Evolutionary conservation across 768 basidiomycete genomes (phyloP).

Genomic region (Lentinus tigrinus): DNA sequence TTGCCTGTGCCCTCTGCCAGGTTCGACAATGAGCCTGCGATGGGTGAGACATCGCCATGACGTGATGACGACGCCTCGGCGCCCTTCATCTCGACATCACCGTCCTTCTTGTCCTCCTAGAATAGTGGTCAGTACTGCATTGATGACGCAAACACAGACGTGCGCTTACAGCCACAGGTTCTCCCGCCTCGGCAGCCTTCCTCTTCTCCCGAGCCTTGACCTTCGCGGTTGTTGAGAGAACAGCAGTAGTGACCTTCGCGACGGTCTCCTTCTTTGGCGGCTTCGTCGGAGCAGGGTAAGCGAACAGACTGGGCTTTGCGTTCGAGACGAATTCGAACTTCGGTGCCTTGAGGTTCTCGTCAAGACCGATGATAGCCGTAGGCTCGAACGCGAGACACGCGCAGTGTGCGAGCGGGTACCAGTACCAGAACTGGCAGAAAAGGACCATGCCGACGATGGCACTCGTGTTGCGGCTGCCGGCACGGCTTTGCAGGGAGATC

Average conservation of each 20-base stretch:
- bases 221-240: slow-evolving; percentile 95
- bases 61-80: slow-evolving; percentile 47
- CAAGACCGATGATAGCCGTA: slow-evolving; percentile 91
- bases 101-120: slow-evolving; percentile 62
- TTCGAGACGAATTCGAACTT: slow-evolving; percentile 91
- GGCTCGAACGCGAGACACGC: slow-evolving; percentile 92
- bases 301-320: slow-evolving; percentile 86
- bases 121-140: not conserved
- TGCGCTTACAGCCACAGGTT: slow-evolving; percentile 80
- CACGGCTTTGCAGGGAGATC: slow-evolving; percentile 89
- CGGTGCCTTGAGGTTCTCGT: slow-evolving; percentile 86
- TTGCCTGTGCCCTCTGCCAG: slow-evolving; percentile 39
- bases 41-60: slow-evolving; percentile 49
- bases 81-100: slow-evolving; percentile 78
- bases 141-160: not conserved
- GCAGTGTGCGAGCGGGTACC: slow-evolving; percentile 97
- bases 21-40: slow-evolving; percentile 51
- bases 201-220: slow-evolving; percentile 94
- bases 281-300: slow-evolving; percentile 84
- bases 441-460: slow-evolving; percentile 98
- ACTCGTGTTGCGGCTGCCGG: slow-evolving; percentile 88
- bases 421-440: slow-evolving; percentile 99
- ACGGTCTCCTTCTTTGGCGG: slow-evolving; percentile 92
- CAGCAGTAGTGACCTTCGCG: slow-evolving; percentile 90
- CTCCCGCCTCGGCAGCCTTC: slow-evolving; percentile 79